Evolutionary conservation across 805 yeast species (phyloP), one percentile per base, ranked within the genome.

Genomic region (Cyberlindnera mrakii): DNA sequence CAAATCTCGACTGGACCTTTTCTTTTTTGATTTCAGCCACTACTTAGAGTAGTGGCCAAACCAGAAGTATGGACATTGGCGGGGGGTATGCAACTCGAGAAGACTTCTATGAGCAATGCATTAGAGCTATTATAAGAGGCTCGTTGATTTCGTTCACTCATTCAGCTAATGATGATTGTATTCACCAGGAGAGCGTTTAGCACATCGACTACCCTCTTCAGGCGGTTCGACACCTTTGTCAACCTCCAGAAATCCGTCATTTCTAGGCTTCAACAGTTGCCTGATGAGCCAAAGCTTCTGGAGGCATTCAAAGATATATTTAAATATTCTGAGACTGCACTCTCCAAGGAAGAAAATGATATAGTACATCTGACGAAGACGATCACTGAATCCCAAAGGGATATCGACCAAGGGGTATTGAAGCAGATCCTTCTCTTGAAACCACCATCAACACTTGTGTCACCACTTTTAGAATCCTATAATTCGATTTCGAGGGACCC

Each of bases 1-100:
- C 63, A 58, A 58, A 51, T 58, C 63, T 57, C 62, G 63, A 50
- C 63, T 56, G 58, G 54, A 57, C 58, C 63, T 52, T 32, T 33
- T 38, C 46, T 40, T 47, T 47, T 33, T 33, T 16, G 8, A 23
- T 3, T 9, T 23, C 27, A 5, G 3, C 5, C 8, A n/a, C 27
- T 7, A 6, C 27, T 19, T 4, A 19, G 6, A 23, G 27, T 9
- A 23, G 27, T 23, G 27, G 27, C 27, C 27, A 2, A 23, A 23
- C 27, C 27, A 8, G 13, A 23, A 6, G 11, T 23, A 3, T 10
- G 23, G 23, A 8, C 23, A 6, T 19, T 5, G 23, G n/a, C n/a
- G n/a, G n/a, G n/a, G n/a, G n/a, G n/a, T 11, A 23, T 23, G 11
- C 11, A 5, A 23, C 27, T 23, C 9, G 10, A n/a, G 27, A 23